Evolutionary conservation across 179 eudicot species (phyloP), one percentile per base, ranked within the genome.

Genomic region (Camellia oleifera): DNA sequence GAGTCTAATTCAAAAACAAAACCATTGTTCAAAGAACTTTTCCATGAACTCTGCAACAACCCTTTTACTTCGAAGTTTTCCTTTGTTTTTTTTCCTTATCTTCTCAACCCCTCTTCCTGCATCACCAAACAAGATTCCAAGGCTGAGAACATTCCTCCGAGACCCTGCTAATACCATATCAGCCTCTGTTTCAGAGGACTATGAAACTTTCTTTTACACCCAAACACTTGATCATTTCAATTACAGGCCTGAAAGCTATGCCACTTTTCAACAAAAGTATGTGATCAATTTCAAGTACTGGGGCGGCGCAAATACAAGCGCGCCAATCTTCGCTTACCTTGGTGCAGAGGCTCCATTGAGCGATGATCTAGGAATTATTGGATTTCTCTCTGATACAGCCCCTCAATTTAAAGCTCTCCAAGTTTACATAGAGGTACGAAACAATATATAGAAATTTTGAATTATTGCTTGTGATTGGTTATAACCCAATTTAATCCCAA

Each of bases 191-290:
- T 68, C 80, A 11, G 23, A 74, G 9, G 82, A 82, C 48, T 81
- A 81, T 4, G 42, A 87, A 57, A 78, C 88, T 6, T 82, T 70
- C 54, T 85, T 54, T 64, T 89, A 89, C 81, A 75, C 76, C 18
- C 90, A 89, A 69, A 91, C 88, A 3, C 81, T 89, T 10, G 93
- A 91, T 81, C 95, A 91, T 44, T 90, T 91, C 82, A 86, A 79
- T 13, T 91, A 86, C 58, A 84, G 64, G 26, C 90, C 87, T 0
- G 84, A 88, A 42, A 88, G 92, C 64, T 90, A 87, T 54, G n/a
- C 76, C 2, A 82, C 82, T 7, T 91, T 91, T 63, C 48, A 26
- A 3, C 95, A 91, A 58, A 76, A 80, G 23, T 90, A 86, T 46
- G 71, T 86, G 3, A 72, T 90, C 18, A 85, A 85, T 63, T 76